phyloP scores from a whole-genome alignment of 2,329 filamentous ascomycete species.

The Trichophyton equinum region DNA sequence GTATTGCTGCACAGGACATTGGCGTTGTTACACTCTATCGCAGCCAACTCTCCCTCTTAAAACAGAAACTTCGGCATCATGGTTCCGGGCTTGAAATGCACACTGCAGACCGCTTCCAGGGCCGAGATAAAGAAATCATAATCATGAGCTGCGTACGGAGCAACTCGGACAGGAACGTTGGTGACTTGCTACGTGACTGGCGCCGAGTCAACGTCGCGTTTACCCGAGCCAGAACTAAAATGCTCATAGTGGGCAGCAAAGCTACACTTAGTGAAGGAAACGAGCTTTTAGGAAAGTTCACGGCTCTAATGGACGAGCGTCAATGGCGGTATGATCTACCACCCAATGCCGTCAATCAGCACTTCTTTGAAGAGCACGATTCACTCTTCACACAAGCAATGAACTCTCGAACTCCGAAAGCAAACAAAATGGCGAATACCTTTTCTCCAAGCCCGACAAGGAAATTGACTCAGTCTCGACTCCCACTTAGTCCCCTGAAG shows the following conservation, averaged over 20 bases:
- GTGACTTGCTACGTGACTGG: slow-evolving; percentile 84
- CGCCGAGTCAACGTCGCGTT: slow-evolving; percentile 90
- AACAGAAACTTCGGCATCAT: slow-evolving; percentile 52
- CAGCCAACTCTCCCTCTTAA: slow-evolving; percentile 73
- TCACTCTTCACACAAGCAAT: slow-evolving; percentile 1
- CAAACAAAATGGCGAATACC: slow-evolving; percentile 5
- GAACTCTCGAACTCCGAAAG: not conserved
- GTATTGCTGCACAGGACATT: slow-evolving; percentile 63
- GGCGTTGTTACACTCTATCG: slow-evolving; percentile 97
- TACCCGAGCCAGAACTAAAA: slow-evolving; percentile 81
- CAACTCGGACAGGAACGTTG: slow-evolving; percentile 72
- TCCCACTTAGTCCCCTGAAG: slow-evolving; percentile 23
- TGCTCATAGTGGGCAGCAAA: slow-evolving; percentile 75
- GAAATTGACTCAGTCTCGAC: slow-evolving; percentile 18
- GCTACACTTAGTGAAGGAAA: slow-evolving; percentile 56
- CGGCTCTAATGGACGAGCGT: slow-evolving; percentile 61
- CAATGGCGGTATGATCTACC: slow-evolving; percentile 72
- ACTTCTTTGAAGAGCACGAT: slow-evolving; percentile 47
- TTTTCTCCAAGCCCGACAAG: slow-evolving; percentile 23
- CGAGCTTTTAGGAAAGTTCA: slow-evolving; percentile 64
- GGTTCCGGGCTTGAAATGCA: slow-evolving; percentile 71
- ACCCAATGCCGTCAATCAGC: slow-evolving; percentile 49
- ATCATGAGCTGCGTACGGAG: slow-evolving; percentile 77
- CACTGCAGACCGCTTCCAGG: slow-evolving; percentile 93
- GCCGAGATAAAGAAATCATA: slow-evolving; percentile 86